Conservation (phyloP, 2,329 filamentous ascomycete genomes). For the Penicillium brevicompactum region DNA sequence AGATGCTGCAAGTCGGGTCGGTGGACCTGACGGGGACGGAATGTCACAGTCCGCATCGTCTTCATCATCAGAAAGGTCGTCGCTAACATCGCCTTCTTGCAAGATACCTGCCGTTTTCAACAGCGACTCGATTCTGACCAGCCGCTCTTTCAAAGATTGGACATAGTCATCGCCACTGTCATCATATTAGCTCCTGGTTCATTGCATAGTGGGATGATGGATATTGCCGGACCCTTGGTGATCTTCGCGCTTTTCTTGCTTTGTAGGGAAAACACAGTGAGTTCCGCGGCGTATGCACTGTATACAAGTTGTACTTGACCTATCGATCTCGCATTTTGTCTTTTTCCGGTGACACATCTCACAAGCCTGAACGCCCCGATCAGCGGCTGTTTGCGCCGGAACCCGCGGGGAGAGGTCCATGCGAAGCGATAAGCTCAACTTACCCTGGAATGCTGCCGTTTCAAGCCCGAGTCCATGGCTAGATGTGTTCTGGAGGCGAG, state of each 20-base stretch:
- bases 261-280: conserved; percentile 87
- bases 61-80: conserved; percentile 21
- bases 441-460: not conserved
- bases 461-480: conserved; percentile 1
- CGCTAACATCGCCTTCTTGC: conserved; percentile 72
- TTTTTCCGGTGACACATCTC: conserved; percentile 87
- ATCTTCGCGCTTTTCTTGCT: conserved; percentile 89
- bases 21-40: conserved; percentile 6
- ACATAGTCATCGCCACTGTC: conserved; percentile 80
- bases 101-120: conserved; percentile 80
- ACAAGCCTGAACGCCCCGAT: conserved; percentile 64
- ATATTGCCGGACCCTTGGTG: conserved; percentile 72
- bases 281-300: conserved; percentile 96
- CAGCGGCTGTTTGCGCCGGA: conserved; percentile 1
- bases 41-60: conserved; percentile 18
- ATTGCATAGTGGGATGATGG: not conserved
- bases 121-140: conserved; percentile 85
- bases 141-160: conserved; percentile 86
- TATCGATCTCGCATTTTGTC: conserved; percentile 92
- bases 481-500: not conserved
- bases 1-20: conserved; percentile 6
- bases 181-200: conserved; percentile 8
- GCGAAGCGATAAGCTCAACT: not conserved
- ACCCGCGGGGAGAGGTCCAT: not conserved
- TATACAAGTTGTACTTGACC: conserved; percentile 69